Evolutionary conservation across 73 alveolate species (phyloP).

Genomic region (Tetrahymena malaccensis): DNA sequence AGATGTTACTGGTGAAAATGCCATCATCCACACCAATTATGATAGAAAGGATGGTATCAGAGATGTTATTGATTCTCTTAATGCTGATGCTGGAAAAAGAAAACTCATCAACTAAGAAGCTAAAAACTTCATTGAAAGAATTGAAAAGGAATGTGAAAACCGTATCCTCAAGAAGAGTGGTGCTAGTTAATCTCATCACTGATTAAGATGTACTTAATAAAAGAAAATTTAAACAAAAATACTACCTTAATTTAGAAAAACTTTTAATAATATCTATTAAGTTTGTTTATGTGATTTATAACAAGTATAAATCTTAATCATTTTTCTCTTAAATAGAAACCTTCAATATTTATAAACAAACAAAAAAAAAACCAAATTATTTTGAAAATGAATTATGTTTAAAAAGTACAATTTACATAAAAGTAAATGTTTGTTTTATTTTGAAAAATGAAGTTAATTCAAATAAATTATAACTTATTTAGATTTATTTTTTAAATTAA

Average conservation of each 20-base stretch:
- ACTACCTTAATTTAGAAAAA: not conserved
- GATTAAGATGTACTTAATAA: not conserved
- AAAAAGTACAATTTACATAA: too few species aligned
- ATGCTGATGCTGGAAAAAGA: not conserved
- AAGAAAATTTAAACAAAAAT: too few species aligned
- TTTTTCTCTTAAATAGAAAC: too few species aligned
- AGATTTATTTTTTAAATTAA: too few species aligned
- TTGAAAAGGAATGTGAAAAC: constrained; percentile 5
- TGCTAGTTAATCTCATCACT: not conserved
- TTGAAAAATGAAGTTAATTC: too few species aligned
- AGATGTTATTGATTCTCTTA: not conserved
- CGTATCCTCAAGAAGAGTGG: not conserved
- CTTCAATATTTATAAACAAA: not conserved
- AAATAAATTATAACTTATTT: too few species aligned
- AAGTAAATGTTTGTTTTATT: too few species aligned
- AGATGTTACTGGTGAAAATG: not conserved
- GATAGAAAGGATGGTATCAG: not conserved
- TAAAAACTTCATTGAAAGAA: constrained; percentile 30
- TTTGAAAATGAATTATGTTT: too few species aligned
- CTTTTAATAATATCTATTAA: not conserved
- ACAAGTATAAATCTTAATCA: not conserved
- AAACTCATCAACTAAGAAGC: constrained; percentile 20
- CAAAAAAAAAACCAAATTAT: too few species aligned
- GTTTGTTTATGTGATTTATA: not conserved
- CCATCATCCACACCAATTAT: not conserved